These are phyloP conservation scores for Mycena epipterygia DNA, from an alignment of 768 basidiomycete genomes.

Conservation along the genomic window DNA sequence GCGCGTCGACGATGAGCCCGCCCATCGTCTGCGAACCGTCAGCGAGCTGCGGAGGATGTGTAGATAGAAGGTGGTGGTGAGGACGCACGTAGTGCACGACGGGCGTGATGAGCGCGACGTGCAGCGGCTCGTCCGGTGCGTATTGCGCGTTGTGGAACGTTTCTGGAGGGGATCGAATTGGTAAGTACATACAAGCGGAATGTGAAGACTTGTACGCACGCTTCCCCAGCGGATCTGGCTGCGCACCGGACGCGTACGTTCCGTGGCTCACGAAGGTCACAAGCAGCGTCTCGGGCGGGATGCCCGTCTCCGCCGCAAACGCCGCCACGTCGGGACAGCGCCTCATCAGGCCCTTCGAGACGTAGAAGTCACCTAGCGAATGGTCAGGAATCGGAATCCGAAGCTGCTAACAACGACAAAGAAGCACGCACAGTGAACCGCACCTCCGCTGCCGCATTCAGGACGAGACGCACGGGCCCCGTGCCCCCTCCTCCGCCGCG, in stretches of 20 bases:
- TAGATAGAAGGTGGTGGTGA: background rate
- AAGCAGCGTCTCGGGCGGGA: slow-evolving; percentile 28
- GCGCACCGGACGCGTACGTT: slow-evolving; percentile 29
- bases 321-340: slow-evolving; percentile 35
- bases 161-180: background rate
- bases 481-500: slow-evolving; percentile 33
- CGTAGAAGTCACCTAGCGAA: slow-evolving; percentile 41
- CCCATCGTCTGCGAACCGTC: slow-evolving; percentile 44
- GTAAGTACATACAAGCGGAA: too few species aligned
- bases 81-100: slow-evolving; percentile 45
- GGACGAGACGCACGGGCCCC: slow-evolving; percentile 40
- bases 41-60: background rate
- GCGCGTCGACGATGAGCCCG: slow-evolving; percentile 39
- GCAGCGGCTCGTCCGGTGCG: slow-evolving; percentile 32
- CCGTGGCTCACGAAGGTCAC: slow-evolving; percentile 34
- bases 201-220: slow-evolving; percentile 3
- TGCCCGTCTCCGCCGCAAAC: slow-evolving; percentile 34
- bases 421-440: slow-evolving; percentile 38
- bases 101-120: slow-evolving; percentile 43
- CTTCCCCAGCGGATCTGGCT: slow-evolving; percentile 38
- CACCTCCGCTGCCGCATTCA: slow-evolving; percentile 37
- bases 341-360: slow-evolving; percentile 44
- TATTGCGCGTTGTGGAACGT: slow-evolving; percentile 20
- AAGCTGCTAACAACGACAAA: background rate
- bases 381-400: background rate